Evolutionary conservation across 208 protist species (phyloP).

Genomic region (Crithidia brevicula): DNA sequence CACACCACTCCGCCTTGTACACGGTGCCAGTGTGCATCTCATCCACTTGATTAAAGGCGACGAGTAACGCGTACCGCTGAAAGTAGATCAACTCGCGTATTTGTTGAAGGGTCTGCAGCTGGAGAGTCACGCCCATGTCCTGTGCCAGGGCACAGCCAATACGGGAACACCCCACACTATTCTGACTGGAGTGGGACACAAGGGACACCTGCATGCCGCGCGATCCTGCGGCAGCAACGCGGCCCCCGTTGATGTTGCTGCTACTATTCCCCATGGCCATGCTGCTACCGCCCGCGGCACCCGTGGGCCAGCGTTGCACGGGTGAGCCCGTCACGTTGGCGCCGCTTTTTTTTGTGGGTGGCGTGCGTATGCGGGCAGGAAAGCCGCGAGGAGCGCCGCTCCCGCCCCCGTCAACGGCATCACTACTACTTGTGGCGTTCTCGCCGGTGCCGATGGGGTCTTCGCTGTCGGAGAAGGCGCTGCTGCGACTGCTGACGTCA

Average conservation of each 20-base stretch:
- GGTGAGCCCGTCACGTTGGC: neutral
- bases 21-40: slow-evolving; percentile 68
- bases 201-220: slow-evolving; percentile 15
- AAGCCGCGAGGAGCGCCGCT: neutral
- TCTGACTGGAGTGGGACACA: slow-evolving; percentile 4
- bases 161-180: neutral
- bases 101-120: slow-evolving; percentile 55
- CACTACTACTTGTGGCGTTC: neutral
- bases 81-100: slow-evolving; percentile 77
- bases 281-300: neutral
- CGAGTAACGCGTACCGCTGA: slow-evolving; percentile 77
- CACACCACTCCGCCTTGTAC: slow-evolving; percentile 88
- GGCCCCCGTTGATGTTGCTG: neutral
- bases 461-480: slow-evolving; percentile 25
- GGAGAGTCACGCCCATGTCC: slow-evolving; percentile 43
- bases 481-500: slow-evolving; percentile 22
- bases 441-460: slow-evolving; percentile 4
- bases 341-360: neutral
- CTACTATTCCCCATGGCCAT: no score
- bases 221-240: neutral
- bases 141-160: slow-evolving; percentile 3
- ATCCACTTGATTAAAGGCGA: slow-evolving; percentile 75
- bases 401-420: neutral
- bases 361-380: neutral
- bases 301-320: slow-evolving; percentile 9